These are phyloP conservation scores for Colletotrichum navitas DNA, from an alignment of 2,329 filamentous ascomycete genomes.

Conservation along the genomic window DNA sequence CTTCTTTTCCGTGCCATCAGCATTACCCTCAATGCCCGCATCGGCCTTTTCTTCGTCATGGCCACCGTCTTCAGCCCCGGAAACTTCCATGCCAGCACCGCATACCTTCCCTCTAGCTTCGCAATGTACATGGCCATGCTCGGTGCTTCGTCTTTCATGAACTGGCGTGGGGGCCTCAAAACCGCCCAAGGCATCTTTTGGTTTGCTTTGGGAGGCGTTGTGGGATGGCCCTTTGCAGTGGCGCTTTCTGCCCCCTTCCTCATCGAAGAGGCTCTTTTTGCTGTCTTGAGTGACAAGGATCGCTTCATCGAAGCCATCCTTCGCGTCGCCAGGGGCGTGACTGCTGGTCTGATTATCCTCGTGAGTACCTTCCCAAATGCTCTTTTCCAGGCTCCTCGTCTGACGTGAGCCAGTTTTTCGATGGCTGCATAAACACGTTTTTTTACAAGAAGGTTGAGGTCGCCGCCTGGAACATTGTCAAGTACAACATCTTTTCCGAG, in stretches of 20 bases:
- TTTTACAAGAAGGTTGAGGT: slow-evolving; percentile 85
- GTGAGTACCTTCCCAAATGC: slow-evolving; percentile 62
- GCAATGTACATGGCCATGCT: slow-evolving; percentile 95
- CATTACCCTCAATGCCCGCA: slow-evolving; percentile 81
- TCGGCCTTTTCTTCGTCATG: slow-evolving; percentile 87
- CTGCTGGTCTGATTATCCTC: slow-evolving; percentile 76
- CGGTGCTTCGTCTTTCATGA: slow-evolving; percentile 89
- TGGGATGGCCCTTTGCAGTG: slow-evolving; percentile 95
- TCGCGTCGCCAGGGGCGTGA: slow-evolving; percentile 75
- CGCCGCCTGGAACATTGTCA: slow-evolving; percentile 92
- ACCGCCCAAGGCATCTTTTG: slow-evolving; percentile 89
- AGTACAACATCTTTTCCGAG: slow-evolving; percentile 92
- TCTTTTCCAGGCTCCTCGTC: slow-evolving; percentile 35
- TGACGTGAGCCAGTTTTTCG: slow-evolving; percentile 66
- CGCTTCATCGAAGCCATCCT: slow-evolving; percentile 70
- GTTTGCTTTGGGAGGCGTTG: slow-evolving; percentile 85
- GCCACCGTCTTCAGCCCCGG: slow-evolving; percentile 84
- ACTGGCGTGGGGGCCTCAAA: slow-evolving; percentile 83
- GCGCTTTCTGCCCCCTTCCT: slow-evolving; percentile 86
- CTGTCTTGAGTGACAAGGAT: slow-evolving; percentile 66
- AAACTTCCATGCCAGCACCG: slow-evolving; percentile 90
- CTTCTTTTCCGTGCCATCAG: slow-evolving; percentile 84
- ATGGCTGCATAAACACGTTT: slow-evolving; percentile 80
- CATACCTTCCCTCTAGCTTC: slow-evolving; percentile 93
- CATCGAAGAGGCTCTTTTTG: slow-evolving; percentile 77